phyloP scores from a whole-genome alignment of 495 filamentous ascomycete genomes.

The Glonium stellatum region DNA sequence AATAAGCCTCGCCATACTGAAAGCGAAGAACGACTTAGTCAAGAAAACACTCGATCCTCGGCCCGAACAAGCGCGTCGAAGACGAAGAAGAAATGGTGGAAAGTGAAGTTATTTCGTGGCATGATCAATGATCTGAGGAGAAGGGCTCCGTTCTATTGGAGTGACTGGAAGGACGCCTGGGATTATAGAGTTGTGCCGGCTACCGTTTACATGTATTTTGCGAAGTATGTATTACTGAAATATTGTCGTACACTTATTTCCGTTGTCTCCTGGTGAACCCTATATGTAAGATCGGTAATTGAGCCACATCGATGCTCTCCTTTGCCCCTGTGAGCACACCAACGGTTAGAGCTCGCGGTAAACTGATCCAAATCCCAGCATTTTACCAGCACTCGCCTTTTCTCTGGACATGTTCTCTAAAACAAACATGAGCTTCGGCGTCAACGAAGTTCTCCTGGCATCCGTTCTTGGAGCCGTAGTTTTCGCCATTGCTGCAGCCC shows the following conservation, averaged over 20 bases:
- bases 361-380: slow-evolving; percentile 20
- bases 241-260: not conserved
- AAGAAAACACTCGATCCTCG: slow-evolving; percentile 6
- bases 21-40: slow-evolving; percentile 10
- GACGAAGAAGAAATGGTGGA: slow-evolving; percentile 24
- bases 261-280: not conserved
- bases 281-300: not conserved
- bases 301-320: not conserved
- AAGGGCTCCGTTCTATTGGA: slow-evolving; percentile 40
- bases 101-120: slow-evolving; percentile 34
- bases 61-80: not conserved
- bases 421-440: slow-evolving; percentile 39
- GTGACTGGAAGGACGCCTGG: slow-evolving; percentile 40
- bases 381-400: slow-evolving; percentile 44
- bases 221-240: slow-evolving; percentile 34
- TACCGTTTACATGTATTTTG: slow-evolving; percentile 43
- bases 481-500: slow-evolving; percentile 31
- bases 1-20: not conserved
- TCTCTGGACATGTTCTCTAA: slow-evolving; percentile 39
- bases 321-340: not conserved
- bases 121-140: slow-evolving; percentile 41
- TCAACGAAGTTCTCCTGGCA: slow-evolving; percentile 44
- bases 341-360: not conserved
- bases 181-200: slow-evolving; percentile 40
- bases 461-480: slow-evolving; percentile 40